Evolutionary conservation across 352 stramenopile species (phyloP).

Genomic region (Aphanomyces cochlioides): DNA sequence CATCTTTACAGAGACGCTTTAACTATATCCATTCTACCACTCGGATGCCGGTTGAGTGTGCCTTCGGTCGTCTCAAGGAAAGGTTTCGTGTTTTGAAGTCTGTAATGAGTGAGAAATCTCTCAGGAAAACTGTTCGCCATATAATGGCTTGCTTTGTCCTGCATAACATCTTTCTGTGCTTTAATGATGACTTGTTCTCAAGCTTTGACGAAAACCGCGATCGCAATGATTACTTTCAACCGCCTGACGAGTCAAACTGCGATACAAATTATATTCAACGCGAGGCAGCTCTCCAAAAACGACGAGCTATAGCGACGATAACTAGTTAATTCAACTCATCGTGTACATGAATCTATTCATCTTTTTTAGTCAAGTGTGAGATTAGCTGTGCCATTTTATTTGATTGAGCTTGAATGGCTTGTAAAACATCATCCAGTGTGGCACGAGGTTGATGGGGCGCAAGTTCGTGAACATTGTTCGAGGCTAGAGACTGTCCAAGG

Average conservation of each 20-base stretch:
- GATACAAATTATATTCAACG: conserved; percentile 12
- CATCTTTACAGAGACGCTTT: neutral
- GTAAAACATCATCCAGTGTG: conserved; percentile 2
- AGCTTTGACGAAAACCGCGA: neutral
- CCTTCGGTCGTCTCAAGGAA: conserved; percentile 13
- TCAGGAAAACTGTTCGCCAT: neutral
- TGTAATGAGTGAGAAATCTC: neutral
- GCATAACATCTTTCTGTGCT: conserved; percentile 12
- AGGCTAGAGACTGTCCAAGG: conserved; percentile 1
- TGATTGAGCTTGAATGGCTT: conserved; percentile 9
- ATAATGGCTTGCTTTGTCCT: conserved; percentile 2
- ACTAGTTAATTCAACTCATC: neutral
- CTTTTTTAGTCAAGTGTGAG: neutral
- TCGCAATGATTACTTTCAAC: conserved; percentile 6
- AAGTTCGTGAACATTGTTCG: neutral
- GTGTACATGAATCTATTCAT: neutral
- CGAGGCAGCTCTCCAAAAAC: neutral
- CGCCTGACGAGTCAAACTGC: neutral
- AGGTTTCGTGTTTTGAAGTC: conserved; percentile 13
- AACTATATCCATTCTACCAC: conserved; percentile 7
- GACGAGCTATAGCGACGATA: neutral
- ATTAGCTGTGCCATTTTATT: conserved; percentile 4
- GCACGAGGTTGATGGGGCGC: neutral
- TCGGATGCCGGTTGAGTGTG: conserved; percentile 17
- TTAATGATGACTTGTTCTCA: neutral